Base-by-base conservation (phyloP, 2,329 filamentous ascomycete species). In the Pseudonectria foliicola region DNA sequence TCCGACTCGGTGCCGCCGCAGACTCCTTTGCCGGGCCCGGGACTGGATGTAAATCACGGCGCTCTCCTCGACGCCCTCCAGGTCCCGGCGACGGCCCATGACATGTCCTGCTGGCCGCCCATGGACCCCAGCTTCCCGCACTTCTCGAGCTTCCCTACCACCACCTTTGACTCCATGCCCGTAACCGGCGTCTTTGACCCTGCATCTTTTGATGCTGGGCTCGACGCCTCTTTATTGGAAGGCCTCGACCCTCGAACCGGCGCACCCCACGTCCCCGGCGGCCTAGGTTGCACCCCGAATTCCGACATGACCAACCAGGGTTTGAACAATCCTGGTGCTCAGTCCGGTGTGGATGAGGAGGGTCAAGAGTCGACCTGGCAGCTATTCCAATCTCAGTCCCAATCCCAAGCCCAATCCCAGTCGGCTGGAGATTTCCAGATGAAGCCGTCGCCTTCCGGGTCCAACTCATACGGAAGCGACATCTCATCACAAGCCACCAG, bases 11-110 rank as follows among this genome's bases (percentile, higher is more conserved):
- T 44, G 15, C 45, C 49, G 13, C 21, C 37, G 2, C 49, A 53
- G 31, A 36, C 47, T 11, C 42, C 43, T 37, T 48, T 52, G 10
- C 49, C 49, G 24, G 41, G 31, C 4, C 48, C 49, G 31, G 37
- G 39, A 18, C 41, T 53, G 29, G 49, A 53, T 29, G 47, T 51
- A 14, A 52, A 53, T 32, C 46, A 49, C 29, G 50, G 44, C 10
- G 49, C 49, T 16, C 39, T 53, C 27, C 42, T 53, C 29, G 50
- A 53, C 31, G 53, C 53, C 48, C 21, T 53, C n/a, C 50, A 53
- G 40, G 44, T 44, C 27, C 50, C 47, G n/a, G 47, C 49, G 23
- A 43, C 49, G 10, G 42, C 44, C 14, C 50, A 53, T 35, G 50
- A 52, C 35, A n/a, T 53, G 26, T 46, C 42, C 21, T 48, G 44